Conservation (phyloP, 805 yeast genomes). For the Candida insectorum region DNA sequence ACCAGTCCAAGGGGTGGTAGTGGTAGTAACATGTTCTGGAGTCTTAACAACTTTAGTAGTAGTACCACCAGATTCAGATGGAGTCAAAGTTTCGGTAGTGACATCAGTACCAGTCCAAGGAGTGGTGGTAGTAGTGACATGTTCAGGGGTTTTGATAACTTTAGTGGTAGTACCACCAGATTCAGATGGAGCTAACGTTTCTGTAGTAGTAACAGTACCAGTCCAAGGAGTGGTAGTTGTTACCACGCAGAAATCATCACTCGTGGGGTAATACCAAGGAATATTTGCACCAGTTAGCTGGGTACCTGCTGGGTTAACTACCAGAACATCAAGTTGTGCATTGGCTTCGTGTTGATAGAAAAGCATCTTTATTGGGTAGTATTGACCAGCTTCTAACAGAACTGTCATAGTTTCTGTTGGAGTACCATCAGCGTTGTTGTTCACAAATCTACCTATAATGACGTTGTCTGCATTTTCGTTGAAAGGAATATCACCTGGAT, state of each 20-base stretch:
- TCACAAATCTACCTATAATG: neutral
- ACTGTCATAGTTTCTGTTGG: neutral
- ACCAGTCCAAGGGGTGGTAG: conserved; percentile 6
- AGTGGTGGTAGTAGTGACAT: conserved; percentile 2
- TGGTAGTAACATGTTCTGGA: conserved; percentile 2
- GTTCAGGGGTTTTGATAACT: conserved; percentile 9
- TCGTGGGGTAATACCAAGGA: neutral
- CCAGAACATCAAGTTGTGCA: no score
- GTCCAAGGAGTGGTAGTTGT: conserved; percentile 4
- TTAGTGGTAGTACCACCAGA: conserved; percentile 6
- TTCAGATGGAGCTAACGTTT: conserved; percentile 7
- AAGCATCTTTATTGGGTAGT: conserved; percentile 2
- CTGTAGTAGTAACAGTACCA: conserved; percentile 39
- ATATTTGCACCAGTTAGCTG: no score
- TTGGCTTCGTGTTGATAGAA: neutral
- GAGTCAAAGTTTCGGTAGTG: conserved; percentile 3
- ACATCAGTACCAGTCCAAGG: conserved; percentile 5
- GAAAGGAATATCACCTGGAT: conserved; percentile 1
- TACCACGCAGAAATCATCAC: conserved; percentile 1
- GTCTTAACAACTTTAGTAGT: conserved; percentile 7
- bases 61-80: conserved; percentile 7
- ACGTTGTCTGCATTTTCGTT: neutral
- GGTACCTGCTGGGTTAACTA: no score
- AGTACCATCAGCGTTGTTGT: neutral
- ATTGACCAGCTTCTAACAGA: neutral